Base-by-base conservation (phyloP, 2,329 filamentous ascomycete species). In the Acrocalymma vagum region DNA sequence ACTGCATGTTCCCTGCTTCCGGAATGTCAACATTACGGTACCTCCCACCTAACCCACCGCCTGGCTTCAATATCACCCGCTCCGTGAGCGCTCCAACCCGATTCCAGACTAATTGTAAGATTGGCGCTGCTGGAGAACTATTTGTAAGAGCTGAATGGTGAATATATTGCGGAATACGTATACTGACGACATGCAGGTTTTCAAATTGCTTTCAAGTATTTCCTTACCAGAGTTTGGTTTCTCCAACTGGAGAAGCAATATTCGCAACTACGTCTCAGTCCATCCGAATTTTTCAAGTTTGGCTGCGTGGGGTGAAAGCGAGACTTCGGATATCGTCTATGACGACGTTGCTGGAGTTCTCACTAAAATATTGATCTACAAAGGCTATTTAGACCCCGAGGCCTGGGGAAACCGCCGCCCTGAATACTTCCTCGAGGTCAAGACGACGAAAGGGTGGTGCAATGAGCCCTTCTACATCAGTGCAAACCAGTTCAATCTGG, bases 341-440 rank as follows among this genome's bases (percentile, higher is more conserved):
- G 35, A 42, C 1, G 77, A 80, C 47, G 14, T 1, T 18, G 51
- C 3, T 53, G 71, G 15, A 34, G 21, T 0, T 43, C 77, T 40
- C 74, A 76, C 1, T 30, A 38, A n/a, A 1, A 23, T 67, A 4
- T 42, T 78, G 37, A 5, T 52, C 53, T 22, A 45, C 6, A 57
- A 56, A n/a, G 65, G 68, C 2, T 67, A 75, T 35, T 52, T 1
- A 4, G 73, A 0, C 42, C 18, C 28, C 15, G 42, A 47, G 2
- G 40, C 29, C 3, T 75, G 69, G 65, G 18, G 25, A 9, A 51
- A 29, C 9, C 45, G 41, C 33, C 31, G 70, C 48, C n/a, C 58
- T 1, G 48, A 64, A 21, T 81, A 78, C 48, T 73, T 70, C 15
- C 72, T 81, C 3, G 79, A 81, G 39, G 78, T 81, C 23, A 81